phyloP scores from a whole-genome alignment of 1,284 basidiomycete genomes.

The Microbotryum silenes-acaulis region DNA sequence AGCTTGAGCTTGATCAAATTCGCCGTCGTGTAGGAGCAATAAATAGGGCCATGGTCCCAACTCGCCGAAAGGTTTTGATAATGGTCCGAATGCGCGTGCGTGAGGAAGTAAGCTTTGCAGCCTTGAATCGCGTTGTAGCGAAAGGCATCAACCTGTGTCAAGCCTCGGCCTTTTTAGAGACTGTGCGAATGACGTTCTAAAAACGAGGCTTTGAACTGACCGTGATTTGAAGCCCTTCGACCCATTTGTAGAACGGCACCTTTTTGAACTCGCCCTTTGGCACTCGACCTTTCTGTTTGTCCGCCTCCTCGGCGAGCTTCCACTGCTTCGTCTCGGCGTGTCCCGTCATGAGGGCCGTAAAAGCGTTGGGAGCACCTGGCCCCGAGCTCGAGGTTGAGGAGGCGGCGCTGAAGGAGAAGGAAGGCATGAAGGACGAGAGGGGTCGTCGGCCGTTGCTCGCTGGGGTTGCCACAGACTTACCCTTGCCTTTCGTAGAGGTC shows the following conservation, averaged over 20 bases:
- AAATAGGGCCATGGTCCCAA: conserved; percentile 71
- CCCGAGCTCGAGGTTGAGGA: background rate
- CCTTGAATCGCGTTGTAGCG: conserved; percentile 29
- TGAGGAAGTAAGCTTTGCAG: conserved; percentile 42
- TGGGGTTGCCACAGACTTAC: background rate
- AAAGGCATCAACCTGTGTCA: conserved; percentile 32
- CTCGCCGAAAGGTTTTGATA: background rate
- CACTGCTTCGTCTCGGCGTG: conserved; percentile 70
- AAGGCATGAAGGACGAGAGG: conserved; percentile 17
- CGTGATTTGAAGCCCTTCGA: conserved; percentile 94
- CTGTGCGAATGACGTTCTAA: too few species aligned
- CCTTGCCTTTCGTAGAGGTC: conserved; percentile 19
- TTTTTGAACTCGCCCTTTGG: conserved; percentile 49
- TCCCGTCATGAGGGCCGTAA: conserved; percentile 73
- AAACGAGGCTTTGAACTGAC: conserved; percentile 59
- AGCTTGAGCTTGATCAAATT: conserved; percentile 86
- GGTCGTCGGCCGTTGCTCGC: conserved; percentile 18
- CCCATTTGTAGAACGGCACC: conserved; percentile 87
- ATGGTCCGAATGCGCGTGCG: conserved; percentile 89
- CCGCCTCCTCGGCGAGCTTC: conserved; percentile 61
- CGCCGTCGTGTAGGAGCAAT: conserved; percentile 78
- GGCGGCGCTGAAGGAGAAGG: conserved; percentile 4
- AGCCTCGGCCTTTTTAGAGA: too few species aligned
- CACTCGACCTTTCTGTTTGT: conserved; percentile 31
- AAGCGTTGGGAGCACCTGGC: conserved; percentile 47